Percentiles rank a stretch among this genome's conserved stretches.
These are phyloP conservation scores for Fusarium succisae DNA, from an alignment of 2,329 filamentous ascomycete genomes.

Conservation along the genomic window DNA sequence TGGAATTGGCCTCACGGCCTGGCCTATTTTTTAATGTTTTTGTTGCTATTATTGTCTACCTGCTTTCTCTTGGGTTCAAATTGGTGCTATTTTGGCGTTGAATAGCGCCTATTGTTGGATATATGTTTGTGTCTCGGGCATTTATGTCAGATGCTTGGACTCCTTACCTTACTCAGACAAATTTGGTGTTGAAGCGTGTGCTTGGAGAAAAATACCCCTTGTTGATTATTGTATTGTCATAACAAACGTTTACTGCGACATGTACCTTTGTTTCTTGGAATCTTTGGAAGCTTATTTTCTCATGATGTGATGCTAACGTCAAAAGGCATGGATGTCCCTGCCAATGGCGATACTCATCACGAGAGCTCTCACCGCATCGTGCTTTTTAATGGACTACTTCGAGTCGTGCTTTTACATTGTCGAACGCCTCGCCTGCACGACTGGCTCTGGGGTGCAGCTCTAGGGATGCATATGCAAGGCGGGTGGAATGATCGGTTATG, in stretches of 20 bases:
- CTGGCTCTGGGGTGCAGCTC: conserved; percentile 32
- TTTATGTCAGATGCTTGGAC: conserved; percentile 6
- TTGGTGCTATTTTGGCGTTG: conserved; percentile 38
- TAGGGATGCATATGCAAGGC: conserved; percentile 16
- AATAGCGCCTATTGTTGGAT: conserved; percentile 18
- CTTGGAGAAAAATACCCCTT: conserved; percentile 37
- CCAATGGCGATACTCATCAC: background rate
- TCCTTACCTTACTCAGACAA: conserved; percentile 14
- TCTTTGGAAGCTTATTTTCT: background rate
- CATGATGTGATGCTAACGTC: conserved; percentile 16
- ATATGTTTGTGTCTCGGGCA: conserved; percentile 1
- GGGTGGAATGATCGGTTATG: conserved; percentile 10
- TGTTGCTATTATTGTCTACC: conserved; percentile 12
- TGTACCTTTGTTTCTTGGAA: conserved; percentile 28
- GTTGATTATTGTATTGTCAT: conserved; percentile 23
- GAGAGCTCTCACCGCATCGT: conserved; percentile 17
- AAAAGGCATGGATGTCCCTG: conserved; percentile 12
- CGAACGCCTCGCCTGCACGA: conserved; percentile 28
- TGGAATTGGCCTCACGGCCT: conserved; percentile 44
- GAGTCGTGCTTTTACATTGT: conserved; percentile 10
- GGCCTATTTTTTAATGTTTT: conserved; percentile 40
- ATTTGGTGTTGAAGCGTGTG: conserved; percentile 32
- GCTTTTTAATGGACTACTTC: background rate
- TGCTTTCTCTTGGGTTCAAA: conserved; percentile 9
- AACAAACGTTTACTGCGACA: conserved; percentile 21